Evolutionary conservation across 169 alveolate species (phyloP).

Genomic region (Cryptosporidium ubiquitum): DNA sequence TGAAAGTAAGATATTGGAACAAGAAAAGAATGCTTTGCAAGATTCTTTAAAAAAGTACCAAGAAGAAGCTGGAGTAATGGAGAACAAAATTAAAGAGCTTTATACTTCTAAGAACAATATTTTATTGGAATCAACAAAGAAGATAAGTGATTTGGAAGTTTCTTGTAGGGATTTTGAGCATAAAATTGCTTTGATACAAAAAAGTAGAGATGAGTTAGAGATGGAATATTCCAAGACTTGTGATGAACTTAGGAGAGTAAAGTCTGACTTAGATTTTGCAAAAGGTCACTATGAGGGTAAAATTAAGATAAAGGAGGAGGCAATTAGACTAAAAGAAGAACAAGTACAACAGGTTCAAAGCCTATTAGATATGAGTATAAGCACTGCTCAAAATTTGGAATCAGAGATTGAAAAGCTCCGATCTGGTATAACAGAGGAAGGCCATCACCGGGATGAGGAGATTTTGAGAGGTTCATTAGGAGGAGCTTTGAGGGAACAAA

Average conservation of each 20-base stretch:
- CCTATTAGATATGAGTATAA: conserved; percentile 60
- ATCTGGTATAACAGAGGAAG: neutral
- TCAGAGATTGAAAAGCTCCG: conserved; percentile 19
- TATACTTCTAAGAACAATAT: conserved; percentile 35
- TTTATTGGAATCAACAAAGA: conserved; percentile 40
- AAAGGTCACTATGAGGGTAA: conserved; percentile 69
- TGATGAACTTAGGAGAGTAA: conserved; percentile 67
- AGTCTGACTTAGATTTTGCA: conserved; percentile 62
- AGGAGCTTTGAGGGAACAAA: neutral
- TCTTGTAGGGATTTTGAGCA: conserved; percentile 63
- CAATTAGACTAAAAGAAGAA: conserved; percentile 48
- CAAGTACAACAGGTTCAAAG: conserved; percentile 53
- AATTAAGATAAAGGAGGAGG: conserved; percentile 60
- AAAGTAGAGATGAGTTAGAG: conserved; percentile 66
- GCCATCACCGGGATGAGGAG: neutral
- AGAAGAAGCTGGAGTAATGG: conserved; percentile 23
- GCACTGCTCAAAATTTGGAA: conserved; percentile 50
- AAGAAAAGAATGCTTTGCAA: conserved; percentile 24
- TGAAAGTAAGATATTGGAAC: conserved; percentile 40
- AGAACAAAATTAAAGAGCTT: conserved; percentile 34
- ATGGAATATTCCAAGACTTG: conserved; percentile 32
- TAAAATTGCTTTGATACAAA: conserved; percentile 34
- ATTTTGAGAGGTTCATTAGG: neutral
- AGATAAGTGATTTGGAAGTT: conserved; percentile 50
- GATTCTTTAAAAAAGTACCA: conserved; percentile 19